A percentile compares a stretch with the other conserved stretches of the same genome.
Evolutionary conservation across 345 rosid species (phyloP).

Genomic region (Citrus mangshanensis): DNA sequence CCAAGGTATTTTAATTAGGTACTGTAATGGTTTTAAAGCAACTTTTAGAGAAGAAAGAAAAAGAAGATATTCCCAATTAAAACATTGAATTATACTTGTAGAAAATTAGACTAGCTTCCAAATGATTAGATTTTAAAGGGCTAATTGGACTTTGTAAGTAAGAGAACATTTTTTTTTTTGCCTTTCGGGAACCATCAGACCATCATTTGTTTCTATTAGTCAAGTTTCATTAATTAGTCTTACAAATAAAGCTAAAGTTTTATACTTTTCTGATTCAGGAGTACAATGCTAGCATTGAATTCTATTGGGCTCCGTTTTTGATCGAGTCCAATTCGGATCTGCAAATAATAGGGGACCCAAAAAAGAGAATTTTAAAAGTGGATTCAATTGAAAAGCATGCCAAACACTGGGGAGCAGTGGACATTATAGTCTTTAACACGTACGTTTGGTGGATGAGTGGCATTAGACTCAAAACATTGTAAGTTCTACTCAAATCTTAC

Average conservation of each 20-base stretch:
- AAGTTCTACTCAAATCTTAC: slow-evolving; percentile 12
- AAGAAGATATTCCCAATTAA: background rate
- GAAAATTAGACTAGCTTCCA: too few relatives aligned
- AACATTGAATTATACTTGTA: too few relatives aligned
- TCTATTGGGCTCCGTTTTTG: slow-evolving; percentile 91
- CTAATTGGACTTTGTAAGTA: too few relatives aligned
- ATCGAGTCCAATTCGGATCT: slow-evolving; percentile 80
- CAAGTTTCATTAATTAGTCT: background rate
- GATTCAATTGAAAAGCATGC: slow-evolving; percentile 75
- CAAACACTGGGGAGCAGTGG: slow-evolving; percentile 69
- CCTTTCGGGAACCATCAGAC: too few relatives aligned
- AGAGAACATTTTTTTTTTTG: too few relatives aligned
- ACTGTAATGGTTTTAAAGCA: background rate
- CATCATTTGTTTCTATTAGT: too few relatives aligned
- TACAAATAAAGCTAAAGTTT: background rate
- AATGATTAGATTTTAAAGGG: too few relatives aligned
- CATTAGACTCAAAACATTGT: slow-evolving; percentile 60
- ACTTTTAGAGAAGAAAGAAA: background rate
- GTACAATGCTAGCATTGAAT: slow-evolving; percentile 76
- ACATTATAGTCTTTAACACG: slow-evolving; percentile 77
- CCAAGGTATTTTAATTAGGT: slow-evolving; percentile 42
- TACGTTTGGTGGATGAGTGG: slow-evolving; percentile 99
- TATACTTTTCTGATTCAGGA: slow-evolving; percentile 34
- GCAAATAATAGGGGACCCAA: slow-evolving; percentile 54
- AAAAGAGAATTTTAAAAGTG: slow-evolving; percentile 74